Evolutionary conservation across 306 rosid species (phyloP), one percentile per base, ranked within the genome.

Genomic region (Glycine tomentella): DNA sequence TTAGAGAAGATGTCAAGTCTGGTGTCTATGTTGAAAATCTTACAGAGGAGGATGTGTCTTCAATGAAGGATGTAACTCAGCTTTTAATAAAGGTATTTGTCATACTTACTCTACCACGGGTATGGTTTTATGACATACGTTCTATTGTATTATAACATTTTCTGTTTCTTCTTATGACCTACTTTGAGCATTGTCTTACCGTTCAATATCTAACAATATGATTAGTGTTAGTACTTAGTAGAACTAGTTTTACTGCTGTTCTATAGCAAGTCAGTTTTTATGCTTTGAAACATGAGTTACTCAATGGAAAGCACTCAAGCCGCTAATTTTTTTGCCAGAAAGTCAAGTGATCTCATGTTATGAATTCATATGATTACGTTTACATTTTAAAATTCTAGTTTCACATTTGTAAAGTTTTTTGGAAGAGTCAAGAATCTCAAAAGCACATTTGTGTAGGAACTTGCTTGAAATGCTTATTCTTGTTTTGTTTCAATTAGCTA

Each of bases 11-110:
- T 85, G 99, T 96, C 77, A 96, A 93, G 87, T 92, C 98, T 85
- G 99, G 99, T 75, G 95, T 96, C 17, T 96, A 96, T 90, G 98
- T 96, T 48, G 99, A 96, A 83, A 96, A 90, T 84, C 97, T 96
- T 44, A 93, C 92, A 3, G 99, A 92, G 89, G 88, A 96, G 87
- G 87, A 84, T 53, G 98, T 91, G 58, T 71, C 86, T 48, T 86
- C 94, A 0, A 88, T 90, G 87, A 82, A 84, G 67, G 99, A 96
- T 86, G 95, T 93, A 75, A 86, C 87, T 68, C 91, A 80, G 84
- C 95, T 96, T 77, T 75, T 96, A 72, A 78, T 90, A 73, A 96
- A 93, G 98, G 99, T 96, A 75, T 76, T 77, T 79, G 40, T 80
- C 70, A 34, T 66, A 46, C 17, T 31, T 58, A 16, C 73, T 69